Evolutionary conservation across 345 rosid genomes (phyloP).

Genomic region (Camelina laxa): DNA sequence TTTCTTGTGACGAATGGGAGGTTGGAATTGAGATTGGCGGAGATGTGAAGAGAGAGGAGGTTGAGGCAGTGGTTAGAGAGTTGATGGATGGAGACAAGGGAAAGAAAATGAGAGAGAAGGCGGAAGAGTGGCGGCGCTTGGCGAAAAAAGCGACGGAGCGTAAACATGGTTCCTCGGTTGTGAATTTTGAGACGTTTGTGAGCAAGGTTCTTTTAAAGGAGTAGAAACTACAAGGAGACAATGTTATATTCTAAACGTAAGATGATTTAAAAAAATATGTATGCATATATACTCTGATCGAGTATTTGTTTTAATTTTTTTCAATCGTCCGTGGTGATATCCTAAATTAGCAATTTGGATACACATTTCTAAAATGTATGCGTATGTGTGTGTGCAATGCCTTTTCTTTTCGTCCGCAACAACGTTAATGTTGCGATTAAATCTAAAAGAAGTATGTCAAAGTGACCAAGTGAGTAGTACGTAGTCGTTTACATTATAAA

Average conservation of each 20-base stretch:
- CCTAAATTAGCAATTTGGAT: background rate
- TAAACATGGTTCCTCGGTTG: constrained; percentile 37
- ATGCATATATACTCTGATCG: background rate
- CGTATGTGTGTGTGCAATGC: too few species aligned
- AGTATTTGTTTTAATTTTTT: background rate
- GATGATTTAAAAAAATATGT: background rate
- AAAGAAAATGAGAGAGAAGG: constrained; percentile 53
- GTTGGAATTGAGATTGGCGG: constrained; percentile 59
- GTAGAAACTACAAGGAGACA: background rate
- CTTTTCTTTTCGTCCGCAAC: too few species aligned
- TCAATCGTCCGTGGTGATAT: background rate
- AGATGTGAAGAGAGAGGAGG: constrained; percentile 54
- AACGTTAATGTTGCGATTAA: too few species aligned
- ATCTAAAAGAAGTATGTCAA: too few species aligned
- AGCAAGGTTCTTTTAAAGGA: constrained; percentile 29
- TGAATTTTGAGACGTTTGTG: constrained; percentile 42
- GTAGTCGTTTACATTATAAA: too few species aligned
- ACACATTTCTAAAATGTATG: too few species aligned
- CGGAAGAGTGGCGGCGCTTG: constrained; percentile 47
- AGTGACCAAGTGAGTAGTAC: too few species aligned
- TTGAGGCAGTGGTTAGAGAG: constrained; percentile 55
- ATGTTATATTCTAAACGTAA: background rate
- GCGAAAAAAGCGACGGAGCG: constrained; percentile 34
- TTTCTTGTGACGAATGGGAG: constrained; percentile 53
- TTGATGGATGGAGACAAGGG: constrained; percentile 57